Base-by-base conservation (phyloP, 1,139 yeast genomes). In the Candida labiduridarum region DNA sequence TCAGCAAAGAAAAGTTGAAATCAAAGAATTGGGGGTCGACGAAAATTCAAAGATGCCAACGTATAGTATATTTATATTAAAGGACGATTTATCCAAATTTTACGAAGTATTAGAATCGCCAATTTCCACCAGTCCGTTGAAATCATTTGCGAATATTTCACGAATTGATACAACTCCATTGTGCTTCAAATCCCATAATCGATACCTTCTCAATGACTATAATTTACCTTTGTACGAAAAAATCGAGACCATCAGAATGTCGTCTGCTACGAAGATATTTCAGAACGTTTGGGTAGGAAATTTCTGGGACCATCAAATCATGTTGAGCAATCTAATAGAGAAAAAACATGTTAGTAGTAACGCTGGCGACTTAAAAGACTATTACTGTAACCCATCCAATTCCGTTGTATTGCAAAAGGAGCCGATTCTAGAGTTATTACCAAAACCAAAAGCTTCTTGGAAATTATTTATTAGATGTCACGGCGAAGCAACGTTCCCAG, bases 261-360 rank as follows among this genome's bases (percentile, higher is more conserved):
- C 97, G 0, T 76, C 89, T 2, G 96, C 96, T 0, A 80, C 95
- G 0, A 76, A 73, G 15, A 70, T 88, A 2, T 67, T 71, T 14
- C 66, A 71, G 1, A 75, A 80, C 43, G 81, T 91, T 4, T 92
- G 92, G 92, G 76, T 86, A 45, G 98, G 98, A 1, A 92, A 91
- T 61, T 72, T 83, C 1, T 74, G 79, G 80, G 80, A 77, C 56
- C 69, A 68, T 55, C 77, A 75, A 53, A 64, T 68, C 12, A 68
- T 71, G 70, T 52, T 69, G 51, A 64, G 63, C 15, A 61, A 66
- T 47, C 59, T 71, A 5, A 50, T 48, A 14, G 54, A 63, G 53
- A 49, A 52, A 49, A 52, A 30, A 34, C 41, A 41, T 4, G 22
- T 34, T 41, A 25, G 8, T 14, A 15, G 16, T 4, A 10, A 16